A percentile compares a stretch with the other conserved stretches of the same genome.
phyloP scores from a whole-genome alignment of 768 basidiomycete genomes.

The Scleroderma citrinum region DNA sequence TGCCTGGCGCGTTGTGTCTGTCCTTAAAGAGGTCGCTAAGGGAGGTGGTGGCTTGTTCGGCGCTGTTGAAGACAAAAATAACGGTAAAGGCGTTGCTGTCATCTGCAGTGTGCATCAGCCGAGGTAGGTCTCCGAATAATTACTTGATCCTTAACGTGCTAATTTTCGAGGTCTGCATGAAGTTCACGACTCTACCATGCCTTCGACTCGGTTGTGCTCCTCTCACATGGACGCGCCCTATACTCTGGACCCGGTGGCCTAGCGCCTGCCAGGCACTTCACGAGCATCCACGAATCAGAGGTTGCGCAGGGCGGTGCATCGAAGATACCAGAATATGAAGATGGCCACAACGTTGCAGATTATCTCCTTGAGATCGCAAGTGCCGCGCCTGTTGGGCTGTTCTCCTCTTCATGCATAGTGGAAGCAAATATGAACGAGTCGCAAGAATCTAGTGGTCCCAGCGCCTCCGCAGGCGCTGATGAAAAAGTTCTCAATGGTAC shows the following conservation, averaged over 20 bases:
- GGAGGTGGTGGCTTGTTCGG: slow-evolving; percentile 23
- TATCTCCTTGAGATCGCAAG: slow-evolving; percentile 87
- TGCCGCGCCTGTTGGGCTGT: slow-evolving; percentile 47
- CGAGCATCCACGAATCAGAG: slow-evolving; percentile 21
- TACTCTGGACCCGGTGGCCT: slow-evolving; percentile 77
- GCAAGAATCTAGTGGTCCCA: background rate
- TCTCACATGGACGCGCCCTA: slow-evolving; percentile 70
- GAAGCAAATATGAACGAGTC: background rate
- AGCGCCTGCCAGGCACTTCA: slow-evolving; percentile 64
- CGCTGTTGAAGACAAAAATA: slow-evolving; percentile 29
- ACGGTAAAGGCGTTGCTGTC: slow-evolving; percentile 66
- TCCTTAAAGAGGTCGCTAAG: slow-evolving; percentile 71
- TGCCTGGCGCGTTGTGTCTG: slow-evolving; percentile 71
- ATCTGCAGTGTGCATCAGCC: slow-evolving; percentile 89
- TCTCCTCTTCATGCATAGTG: slow-evolving; percentile 6
- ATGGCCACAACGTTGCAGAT: slow-evolving; percentile 90
- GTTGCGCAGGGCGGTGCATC: slow-evolving; percentile 31
- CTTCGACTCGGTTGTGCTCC: slow-evolving; percentile 76
- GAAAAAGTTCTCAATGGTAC: slow-evolving; percentile 8
- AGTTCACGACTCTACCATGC: slow-evolving; percentile 81
- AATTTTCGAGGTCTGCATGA: background rate
- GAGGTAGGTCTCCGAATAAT: slow-evolving; percentile 38
- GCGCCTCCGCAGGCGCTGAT: slow-evolving; percentile 7
- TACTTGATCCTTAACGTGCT: slow-evolving; percentile 1
- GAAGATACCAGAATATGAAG: slow-evolving; percentile 48